Evolutionary conservation across 2,329 filamentous ascomycete genomes (phyloP), one percentile per base, ranked within the genome.

Genomic region (Ophidiomyces ophidiicola): DNA sequence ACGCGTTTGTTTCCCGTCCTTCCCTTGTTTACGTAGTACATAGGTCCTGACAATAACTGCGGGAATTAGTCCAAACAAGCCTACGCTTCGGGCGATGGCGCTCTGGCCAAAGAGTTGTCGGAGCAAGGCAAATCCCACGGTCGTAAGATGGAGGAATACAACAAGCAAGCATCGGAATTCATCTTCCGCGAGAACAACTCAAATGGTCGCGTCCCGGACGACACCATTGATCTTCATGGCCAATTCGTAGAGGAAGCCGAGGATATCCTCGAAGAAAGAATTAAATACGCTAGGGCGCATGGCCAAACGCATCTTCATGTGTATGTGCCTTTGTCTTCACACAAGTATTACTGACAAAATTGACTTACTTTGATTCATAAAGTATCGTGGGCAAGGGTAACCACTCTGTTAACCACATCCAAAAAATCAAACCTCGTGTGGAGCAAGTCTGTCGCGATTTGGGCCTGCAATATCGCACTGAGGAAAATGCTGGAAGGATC

Each of bases 121-220:
- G 78, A 90, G 53, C 75, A 93, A 61, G 84, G 82, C 55, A 94
- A 96, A 63, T 62, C 67, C 31, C 87, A 96, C 60, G 86, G 80
- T 29, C 74, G 76, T 43, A 74, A 80, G 57, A 90, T 92, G 76
- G 84, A 92, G 49, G 70, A 80, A 44, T 92, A 86, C 66, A 94
- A 94, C 69, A 77, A 74, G 48, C 85, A 94, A 61, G 90, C 90
- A 1, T 84, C 83, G 44, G 83, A 94, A 43, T 93, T 75, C 61
- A 96, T 96, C 57, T 94, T 98, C 68, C 80, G 86, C 28, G 85
- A 88, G 64, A 94, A 94, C 68, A 96, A 96, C 58, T 78, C 82
- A 14, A 60, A 69, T 2, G 82, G 76, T 12, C 76, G 80, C 45
- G 80, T 93, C 6, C 71, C 75, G 11, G 68, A 69, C 28, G 88